Conservation (phyloP, 2,329 filamentous ascomycete species). For the Stagonosporopsis rhizophila region DNA sequence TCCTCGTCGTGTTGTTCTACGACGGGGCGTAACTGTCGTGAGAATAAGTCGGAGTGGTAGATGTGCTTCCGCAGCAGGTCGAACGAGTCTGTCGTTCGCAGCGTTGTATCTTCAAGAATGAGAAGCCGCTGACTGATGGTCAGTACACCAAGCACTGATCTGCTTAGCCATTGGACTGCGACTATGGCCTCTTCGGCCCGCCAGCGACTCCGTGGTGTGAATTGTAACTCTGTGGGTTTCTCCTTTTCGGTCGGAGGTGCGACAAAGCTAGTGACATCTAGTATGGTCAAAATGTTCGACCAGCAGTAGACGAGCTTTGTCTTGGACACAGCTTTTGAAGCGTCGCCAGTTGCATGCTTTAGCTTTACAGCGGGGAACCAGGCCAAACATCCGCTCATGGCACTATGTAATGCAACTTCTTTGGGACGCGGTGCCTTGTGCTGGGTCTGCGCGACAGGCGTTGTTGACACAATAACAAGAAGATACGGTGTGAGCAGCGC, state of each 20-base stretch:
- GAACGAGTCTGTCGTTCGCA: conserved; percentile 93
- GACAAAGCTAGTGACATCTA: conserved; percentile 77
- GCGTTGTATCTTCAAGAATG: conserved; percentile 82
- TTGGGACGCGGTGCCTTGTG: conserved; percentile 92
- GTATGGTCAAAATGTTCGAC: conserved; percentile 94
- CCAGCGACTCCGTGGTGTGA: conserved; percentile 86
- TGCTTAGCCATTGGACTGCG: conserved; percentile 94
- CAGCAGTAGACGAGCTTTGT: conserved; percentile 96
- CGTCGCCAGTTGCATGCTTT: conserved; percentile 74
- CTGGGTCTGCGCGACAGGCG: conserved; percentile 93
- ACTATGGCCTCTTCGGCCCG: conserved; percentile 94
- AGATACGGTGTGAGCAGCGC: conserved; percentile 96
- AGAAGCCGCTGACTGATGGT: conserved; percentile 94
- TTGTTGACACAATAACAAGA: conserved; percentile 95
- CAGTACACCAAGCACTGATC: conserved; percentile 87
- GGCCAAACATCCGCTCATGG: conserved; percentile 90
- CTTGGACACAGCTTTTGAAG: conserved; percentile 73
- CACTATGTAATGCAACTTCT: conserved; percentile 86
- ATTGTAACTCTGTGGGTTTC: conserved; percentile 78
- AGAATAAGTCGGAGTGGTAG: conserved; percentile 90
- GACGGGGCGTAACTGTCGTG: conserved; percentile 79
- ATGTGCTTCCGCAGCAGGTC: conserved; percentile 92
- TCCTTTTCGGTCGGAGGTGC: conserved; percentile 71
- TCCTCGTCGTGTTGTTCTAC: conserved; percentile 90
- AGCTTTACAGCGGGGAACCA: conserved; percentile 98